phyloP scores from a whole-genome alignment of 1,284 basidiomycete species.

The Trichosporon asahii region DNA sequence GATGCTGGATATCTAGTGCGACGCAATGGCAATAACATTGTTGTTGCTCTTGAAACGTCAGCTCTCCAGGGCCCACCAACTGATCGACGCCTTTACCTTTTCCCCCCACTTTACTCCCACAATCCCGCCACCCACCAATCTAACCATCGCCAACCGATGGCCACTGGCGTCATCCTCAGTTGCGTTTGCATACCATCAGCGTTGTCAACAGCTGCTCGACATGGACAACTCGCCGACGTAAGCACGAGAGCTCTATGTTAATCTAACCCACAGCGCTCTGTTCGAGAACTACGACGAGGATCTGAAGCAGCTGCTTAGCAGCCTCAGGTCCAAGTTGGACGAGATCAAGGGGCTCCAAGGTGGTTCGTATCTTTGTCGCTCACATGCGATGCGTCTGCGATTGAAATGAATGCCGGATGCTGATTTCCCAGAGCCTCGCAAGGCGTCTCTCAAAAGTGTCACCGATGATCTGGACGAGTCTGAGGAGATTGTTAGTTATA shows the following conservation, averaged over 20 bases:
- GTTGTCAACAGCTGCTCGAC: conserved; percentile 12
- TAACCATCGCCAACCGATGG: not conserved
- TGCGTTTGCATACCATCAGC: not conserved
- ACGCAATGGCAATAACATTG: conserved; percentile 1
- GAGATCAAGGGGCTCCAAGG: conserved; percentile 48
- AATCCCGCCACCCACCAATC: not conserved
- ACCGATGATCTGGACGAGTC: conserved; percentile 98
- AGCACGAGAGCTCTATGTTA: conserved; percentile 15
- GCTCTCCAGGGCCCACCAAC: not conserved
- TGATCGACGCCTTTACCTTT: conserved; percentile 8
- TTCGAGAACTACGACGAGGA: conserved; percentile 54
- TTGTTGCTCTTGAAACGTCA: conserved; percentile 9
- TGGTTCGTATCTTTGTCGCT: conserved; percentile 33
- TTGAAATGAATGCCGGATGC: no score
- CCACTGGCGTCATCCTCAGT: conserved; percentile 6
- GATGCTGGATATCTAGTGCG: not conserved
- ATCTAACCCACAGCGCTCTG: conserved; percentile 38
- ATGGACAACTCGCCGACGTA: conserved; percentile 53
- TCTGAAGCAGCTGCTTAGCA: conserved; percentile 47
- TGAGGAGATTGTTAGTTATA: conserved; percentile 77
- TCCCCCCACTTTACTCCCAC: conserved; percentile 2
- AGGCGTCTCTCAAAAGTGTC: conserved; percentile 74
- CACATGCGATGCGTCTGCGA: no score
- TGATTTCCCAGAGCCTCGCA: conserved; percentile 88
- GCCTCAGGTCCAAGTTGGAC: conserved; percentile 48